phyloP scores from a whole-genome alignment of 257 asterid species.

The Lycium barbarum region DNA sequence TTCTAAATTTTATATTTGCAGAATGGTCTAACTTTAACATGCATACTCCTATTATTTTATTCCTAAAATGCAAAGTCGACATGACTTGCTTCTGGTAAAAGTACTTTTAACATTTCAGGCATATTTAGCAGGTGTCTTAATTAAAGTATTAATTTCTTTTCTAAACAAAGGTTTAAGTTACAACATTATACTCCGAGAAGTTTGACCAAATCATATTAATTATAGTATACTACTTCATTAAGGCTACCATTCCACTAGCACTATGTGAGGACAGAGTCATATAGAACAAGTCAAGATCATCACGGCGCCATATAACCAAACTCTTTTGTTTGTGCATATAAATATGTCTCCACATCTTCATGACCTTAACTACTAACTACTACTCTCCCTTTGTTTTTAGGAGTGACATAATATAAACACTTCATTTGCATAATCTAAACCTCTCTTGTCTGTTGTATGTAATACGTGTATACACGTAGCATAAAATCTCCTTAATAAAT shows the following conservation, averaged over 20 bases:
- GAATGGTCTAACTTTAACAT: too few relatives aligned
- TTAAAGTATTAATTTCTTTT: neutral
- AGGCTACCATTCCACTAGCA: neutral
- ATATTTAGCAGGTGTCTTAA: conserved; percentile 20
- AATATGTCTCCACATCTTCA: neutral
- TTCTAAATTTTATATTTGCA: too few relatives aligned
- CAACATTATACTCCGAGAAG: neutral
- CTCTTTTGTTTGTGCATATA: neutral
- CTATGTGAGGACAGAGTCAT: neutral
- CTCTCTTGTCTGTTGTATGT: neutral
- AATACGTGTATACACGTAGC: neutral
- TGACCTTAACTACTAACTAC: neutral
- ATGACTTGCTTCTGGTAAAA: neutral
- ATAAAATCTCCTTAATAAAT: neutral
- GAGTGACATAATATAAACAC: neutral
- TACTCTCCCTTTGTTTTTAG: neutral
- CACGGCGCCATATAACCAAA: conserved; percentile 49
- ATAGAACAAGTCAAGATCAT: conserved; percentile 35
- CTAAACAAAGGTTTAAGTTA: neutral
- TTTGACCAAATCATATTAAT: conserved; percentile 12
- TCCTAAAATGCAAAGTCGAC: neutral
- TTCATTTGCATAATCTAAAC: neutral
- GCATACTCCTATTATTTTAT: too few relatives aligned
- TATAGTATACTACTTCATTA: neutral
- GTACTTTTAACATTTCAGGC: neutral